Conservation (phyloP, 2,329 filamentous ascomycete species). For the Ceratocystis ficicola region DNA sequence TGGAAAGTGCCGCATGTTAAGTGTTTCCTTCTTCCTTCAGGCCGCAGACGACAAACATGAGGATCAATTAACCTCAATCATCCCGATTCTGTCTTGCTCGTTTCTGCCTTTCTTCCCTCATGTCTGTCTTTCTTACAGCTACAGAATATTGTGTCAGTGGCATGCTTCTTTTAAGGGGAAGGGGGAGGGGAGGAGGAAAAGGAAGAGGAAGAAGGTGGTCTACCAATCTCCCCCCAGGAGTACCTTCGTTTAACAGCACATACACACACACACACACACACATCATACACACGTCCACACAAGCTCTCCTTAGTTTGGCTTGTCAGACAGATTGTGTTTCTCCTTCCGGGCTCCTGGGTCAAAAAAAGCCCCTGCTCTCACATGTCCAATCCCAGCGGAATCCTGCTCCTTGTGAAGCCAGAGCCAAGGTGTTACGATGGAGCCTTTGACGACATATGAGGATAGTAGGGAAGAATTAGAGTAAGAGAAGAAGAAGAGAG, state of each 20-base stretch:
- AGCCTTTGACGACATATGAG: constrained; percentile 1
- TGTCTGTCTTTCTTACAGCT: background rate
- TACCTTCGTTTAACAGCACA: background rate
- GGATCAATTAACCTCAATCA: constrained; percentile 11
- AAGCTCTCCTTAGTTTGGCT: background rate
- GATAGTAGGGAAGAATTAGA: background rate
- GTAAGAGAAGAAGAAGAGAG: background rate
- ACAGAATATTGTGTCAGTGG: background rate
- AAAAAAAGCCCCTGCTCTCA: constrained; percentile 8
- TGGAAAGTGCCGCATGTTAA: no score
- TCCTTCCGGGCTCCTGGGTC: constrained; percentile 9
- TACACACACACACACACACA: background rate
- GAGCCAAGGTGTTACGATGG: background rate
- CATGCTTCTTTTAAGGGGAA: background rate
- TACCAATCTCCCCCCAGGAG: no score
- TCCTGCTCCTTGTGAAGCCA: constrained; percentile 5
- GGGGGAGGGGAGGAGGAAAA: background rate
- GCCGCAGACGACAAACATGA: constrained; percentile 1
- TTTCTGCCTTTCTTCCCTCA: background rate
- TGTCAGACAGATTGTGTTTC: constrained; percentile 8
- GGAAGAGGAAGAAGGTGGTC: no score
- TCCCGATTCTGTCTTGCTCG: background rate
- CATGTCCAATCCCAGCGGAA: constrained; percentile 9
- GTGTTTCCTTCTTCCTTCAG: background rate
- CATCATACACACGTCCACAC: no score